Conservation (phyloP, 441 rosid genomes). For the Arabidopsis hybrid region DNA sequence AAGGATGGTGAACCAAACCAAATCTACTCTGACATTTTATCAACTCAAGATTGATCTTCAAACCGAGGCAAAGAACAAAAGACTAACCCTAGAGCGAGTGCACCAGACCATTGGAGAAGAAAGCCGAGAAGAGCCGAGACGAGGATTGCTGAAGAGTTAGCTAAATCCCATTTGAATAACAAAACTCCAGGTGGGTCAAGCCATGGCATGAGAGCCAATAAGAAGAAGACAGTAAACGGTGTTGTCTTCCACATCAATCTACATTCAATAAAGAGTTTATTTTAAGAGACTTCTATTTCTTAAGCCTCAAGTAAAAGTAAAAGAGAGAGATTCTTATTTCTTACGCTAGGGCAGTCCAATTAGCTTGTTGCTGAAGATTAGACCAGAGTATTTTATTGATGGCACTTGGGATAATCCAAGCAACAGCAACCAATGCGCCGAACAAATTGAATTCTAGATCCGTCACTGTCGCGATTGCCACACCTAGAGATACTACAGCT, state of each 20-base stretch:
- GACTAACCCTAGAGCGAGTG: constrained; percentile 89
- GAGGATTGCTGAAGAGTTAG: constrained; percentile 68
- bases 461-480: constrained; percentile 86
- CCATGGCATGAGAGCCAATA: constrained; percentile 89
- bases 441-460: constrained; percentile 83
- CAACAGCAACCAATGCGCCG: constrained; percentile 80
- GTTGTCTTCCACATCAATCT: constrained; percentile 99
- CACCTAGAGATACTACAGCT: constrained; percentile 78
- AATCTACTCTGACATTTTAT: background rate
- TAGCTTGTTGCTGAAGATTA: constrained; percentile 83
- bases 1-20: background rate
- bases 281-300: constrained; percentile 17
- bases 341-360: constrained; percentile 96
- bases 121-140: constrained; percentile 88
- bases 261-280: constrained; percentile 14
- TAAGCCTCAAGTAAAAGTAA: constrained; percentile 4
- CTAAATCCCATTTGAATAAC: constrained; percentile 76
- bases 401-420: constrained; percentile 94
- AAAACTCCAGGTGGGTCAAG: constrained; percentile 91
- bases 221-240: constrained; percentile 79
- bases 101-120: constrained; percentile 97
- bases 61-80: background rate
- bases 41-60: constrained; percentile 1
- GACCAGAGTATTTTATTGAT: constrained; percentile 94
- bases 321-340: constrained; percentile 42